Evolutionary conservation across 805 yeast genomes (phyloP), one percentile per base, ranked within the genome.

Genomic region (Hermanozyma aechmeae): DNA sequence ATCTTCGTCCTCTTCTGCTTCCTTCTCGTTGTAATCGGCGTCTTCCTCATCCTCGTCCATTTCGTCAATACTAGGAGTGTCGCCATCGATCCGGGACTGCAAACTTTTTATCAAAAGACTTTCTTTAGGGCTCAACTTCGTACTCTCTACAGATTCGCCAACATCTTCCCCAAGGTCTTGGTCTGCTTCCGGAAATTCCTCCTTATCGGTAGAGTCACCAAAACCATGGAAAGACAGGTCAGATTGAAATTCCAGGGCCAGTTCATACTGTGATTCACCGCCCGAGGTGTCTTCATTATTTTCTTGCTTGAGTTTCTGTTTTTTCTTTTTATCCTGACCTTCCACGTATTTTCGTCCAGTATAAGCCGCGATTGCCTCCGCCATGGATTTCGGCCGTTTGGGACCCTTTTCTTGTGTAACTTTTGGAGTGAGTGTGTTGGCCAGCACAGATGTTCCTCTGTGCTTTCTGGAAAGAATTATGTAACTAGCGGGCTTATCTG

Each of bases 311-410:
- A n/a, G n/a, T n/a, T 47, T 49, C 32, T 48, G 45, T 23, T 41
- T 45, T 39, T 45, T 52, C n/a, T n/a, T n/a, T 33, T 58, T 62
- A 33, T 67, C 64, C 19, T 65, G 63, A 43, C 68, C 71, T 5
- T 69, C 60, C 38, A 69, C 49, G 33, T 70, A 72, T 41, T 61
- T 66, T 33, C 70, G 71, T 16, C 76, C 74, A 1, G 77, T 62
- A 45, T 71, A 71, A 6, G 70, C 64, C 9, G 75, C 74, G 17
- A 74, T 68, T 7, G 78, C 78, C 45, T 70, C 76, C 7, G 75
- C 76, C 68, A 70, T 58, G 13, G 73, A 65, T 40, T 58, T 53
- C 25, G 48, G 41, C 24, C 41, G 39, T 25, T 31, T 34, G 11
- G 39, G 41, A 14, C 30, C 26, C 23, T 35, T 34, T 42, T 37